Base-by-base conservation (phyloP, 176 grass and related monocot species). In the Eremochloa ophiuroides region DNA sequence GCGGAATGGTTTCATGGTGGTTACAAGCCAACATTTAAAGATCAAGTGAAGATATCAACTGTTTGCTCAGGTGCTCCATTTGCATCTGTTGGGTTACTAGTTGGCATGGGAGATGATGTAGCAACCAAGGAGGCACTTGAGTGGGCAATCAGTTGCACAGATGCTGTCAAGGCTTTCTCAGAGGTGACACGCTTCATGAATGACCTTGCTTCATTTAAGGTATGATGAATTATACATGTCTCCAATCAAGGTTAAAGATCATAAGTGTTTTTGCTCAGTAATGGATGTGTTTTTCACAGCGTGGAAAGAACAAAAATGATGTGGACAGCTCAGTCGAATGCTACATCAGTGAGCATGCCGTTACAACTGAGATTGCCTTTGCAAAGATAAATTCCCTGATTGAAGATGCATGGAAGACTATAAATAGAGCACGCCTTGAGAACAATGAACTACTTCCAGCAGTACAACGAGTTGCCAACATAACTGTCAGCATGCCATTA, bases 91-190 rank as follows among this genome's bases (percentile, higher is more conserved):
- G 69, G 59, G 26, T 73, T 84, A 26, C 56, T 89, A 11, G 42
- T 89, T 79, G 87, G 87, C 30, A 85, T 76, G 76, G 70, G 68
- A 71, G 69, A 46, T 18, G 82, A 89, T 80, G 41, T 27, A 3
- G 56, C 74, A 74, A 81, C 69, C 33, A 53, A 76, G 83, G 87
- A 86, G 44, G 83, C 58, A 39, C 44, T 89, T 7, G 56, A 81
- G 41, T 89, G 87, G 87, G 58, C 79, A 30, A 47, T 22, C 15
- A 16, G 74, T 14, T 38, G 70, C 48, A 78, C 76, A 0, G 30
- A 75, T 75, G 87, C 73, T 60, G 77, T 71, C 10, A 62, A 38
- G 15, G 76, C 70, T 48, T 85, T 50, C 13, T 61, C 69, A 39
- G 74, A 79, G 46, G 62, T 89, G 25, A 48, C 61, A 8, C 64